These are phyloP conservation scores for Chalaropsis thielavioides DNA, from an alignment of 2,329 filamentous ascomycete species.

Conservation along the genomic window DNA sequence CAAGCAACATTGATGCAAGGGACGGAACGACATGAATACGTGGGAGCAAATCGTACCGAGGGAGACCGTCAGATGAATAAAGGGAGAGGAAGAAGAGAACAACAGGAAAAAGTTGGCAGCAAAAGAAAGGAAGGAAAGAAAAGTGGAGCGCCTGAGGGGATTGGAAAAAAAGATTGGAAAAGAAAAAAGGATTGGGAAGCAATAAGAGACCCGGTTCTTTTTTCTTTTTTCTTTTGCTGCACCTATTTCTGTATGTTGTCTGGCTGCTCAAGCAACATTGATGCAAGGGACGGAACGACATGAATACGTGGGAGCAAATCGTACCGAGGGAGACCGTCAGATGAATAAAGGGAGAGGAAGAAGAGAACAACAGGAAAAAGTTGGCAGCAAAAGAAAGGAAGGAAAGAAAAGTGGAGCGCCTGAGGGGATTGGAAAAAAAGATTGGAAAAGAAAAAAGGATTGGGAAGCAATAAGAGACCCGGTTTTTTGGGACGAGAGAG, in stretches of 20 bases:
- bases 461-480: background rate
- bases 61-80: background rate
- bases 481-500: background rate
- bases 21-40: background rate
- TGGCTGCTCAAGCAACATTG: background rate
- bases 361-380: background rate
- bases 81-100: background rate
- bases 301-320: background rate
- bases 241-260: background rate
- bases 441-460: background rate
- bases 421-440: background rate
- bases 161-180: background rate
- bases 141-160: background rate
- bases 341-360: background rate
- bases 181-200: background rate
- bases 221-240: background rate
- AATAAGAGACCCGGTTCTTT: background rate
- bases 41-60: background rate
- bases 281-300: background rate
- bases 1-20: background rate
- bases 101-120: background rate
- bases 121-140: background rate
- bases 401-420: background rate
- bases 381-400: background rate
- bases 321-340: background rate